Conservation (phyloP, 2,329 filamentous ascomycete genomes). For the Aspergillus vadensis region DNA sequence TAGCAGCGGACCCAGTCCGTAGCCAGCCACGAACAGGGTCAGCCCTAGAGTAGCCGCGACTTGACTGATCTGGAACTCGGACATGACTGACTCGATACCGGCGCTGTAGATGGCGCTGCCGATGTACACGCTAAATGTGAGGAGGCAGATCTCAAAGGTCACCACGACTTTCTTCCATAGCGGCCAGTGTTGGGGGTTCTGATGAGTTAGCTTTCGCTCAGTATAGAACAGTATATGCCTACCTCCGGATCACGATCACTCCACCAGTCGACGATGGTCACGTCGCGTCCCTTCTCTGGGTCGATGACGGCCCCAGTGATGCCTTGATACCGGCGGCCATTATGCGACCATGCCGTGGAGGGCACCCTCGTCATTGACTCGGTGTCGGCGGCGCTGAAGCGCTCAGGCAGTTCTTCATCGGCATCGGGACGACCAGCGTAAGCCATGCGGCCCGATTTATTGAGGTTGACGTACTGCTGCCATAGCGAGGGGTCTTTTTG, state of each 20-base stretch:
- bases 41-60: conserved; percentile 49
- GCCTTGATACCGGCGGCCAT: conserved; percentile 35
- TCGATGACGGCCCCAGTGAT: conserved; percentile 49
- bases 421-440: conserved; percentile 41
- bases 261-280: conserved; percentile 55
- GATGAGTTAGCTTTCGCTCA: background rate
- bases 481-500: conserved; percentile 55
- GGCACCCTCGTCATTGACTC: conserved; percentile 12
- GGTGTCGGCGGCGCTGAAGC: conserved; percentile 19
- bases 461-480: conserved; percentile 51
- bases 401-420: conserved; percentile 37
- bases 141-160: conserved; percentile 52
- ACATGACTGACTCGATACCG: conserved; percentile 42
- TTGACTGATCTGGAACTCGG: conserved; percentile 42
- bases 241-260: conserved; percentile 48
- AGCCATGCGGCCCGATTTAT: conserved; percentile 53
- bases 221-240: background rate
- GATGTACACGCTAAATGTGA: conserved; percentile 53
- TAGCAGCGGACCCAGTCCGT: conserved; percentile 51
- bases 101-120: conserved; percentile 54
- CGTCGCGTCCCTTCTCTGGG: conserved; percentile 55
- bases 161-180: conserved; percentile 46
- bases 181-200: conserved; percentile 53
- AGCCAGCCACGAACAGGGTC: conserved; percentile 53
- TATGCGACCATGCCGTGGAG: conserved; percentile 21